Conservation (phyloP, 371 early-diverging fungal genomes). For the Mortierella sp. region DNA sequence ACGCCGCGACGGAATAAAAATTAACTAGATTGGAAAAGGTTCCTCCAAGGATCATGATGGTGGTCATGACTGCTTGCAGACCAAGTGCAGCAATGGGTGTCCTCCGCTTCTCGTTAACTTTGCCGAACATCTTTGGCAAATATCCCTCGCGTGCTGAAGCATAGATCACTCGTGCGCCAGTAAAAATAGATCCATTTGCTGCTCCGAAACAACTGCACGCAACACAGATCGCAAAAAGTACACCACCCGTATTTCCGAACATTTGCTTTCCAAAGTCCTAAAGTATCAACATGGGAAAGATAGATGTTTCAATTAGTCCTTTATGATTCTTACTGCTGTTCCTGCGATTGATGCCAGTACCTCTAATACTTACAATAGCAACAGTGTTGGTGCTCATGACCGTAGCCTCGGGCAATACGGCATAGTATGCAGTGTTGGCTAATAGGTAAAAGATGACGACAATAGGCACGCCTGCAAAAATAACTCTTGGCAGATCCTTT, state of each 20-base stretch:
- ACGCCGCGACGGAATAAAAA: slow-evolving; percentile 81
- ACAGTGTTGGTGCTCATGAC: slow-evolving; percentile 78
- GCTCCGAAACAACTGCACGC: slow-evolving; percentile 85
- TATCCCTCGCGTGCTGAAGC: slow-evolving; percentile 80
- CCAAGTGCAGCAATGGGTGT: slow-evolving; percentile 80
- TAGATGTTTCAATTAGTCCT: not conserved
- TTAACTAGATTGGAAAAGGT: slow-evolving; percentile 78
- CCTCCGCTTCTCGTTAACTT: slow-evolving; percentile 65
- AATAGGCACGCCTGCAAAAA: slow-evolving; percentile 77
- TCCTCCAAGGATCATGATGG: slow-evolving; percentile 75
- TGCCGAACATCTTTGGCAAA: slow-evolving; percentile 77
- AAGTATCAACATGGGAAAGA: too few relatives aligned
- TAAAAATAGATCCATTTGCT: slow-evolving; percentile 81
- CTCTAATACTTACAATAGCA: slow-evolving; percentile 60
- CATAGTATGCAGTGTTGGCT: slow-evolving; percentile 89
- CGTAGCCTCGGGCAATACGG: slow-evolving; percentile 80
- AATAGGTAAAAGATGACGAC: slow-evolving; percentile 85
- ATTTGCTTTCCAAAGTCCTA: slow-evolving; percentile 80
- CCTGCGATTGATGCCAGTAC: not conserved
- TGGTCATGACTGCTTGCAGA: slow-evolving; percentile 73
- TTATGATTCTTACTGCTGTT: not conserved
- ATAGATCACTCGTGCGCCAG: slow-evolving; percentile 81
- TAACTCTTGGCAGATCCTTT: slow-evolving; percentile 80
- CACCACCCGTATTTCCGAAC: slow-evolving; percentile 79
- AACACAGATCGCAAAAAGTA: slow-evolving; percentile 80